These are phyloP conservation scores for Sideroxylon spinosum DNA, from an alignment of 179 eudicot species.

Conservation along the genomic window DNA sequence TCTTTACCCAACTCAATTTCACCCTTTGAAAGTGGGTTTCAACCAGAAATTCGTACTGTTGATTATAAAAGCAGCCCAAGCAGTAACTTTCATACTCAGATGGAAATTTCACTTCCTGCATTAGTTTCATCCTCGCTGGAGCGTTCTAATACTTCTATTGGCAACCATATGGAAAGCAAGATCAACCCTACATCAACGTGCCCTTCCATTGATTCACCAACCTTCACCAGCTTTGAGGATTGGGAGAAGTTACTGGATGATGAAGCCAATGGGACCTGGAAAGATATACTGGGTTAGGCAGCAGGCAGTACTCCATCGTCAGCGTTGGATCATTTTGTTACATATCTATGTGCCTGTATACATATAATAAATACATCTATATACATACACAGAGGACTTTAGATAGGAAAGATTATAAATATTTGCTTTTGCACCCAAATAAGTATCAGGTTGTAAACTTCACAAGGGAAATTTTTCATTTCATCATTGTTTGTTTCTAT, in stretches of 20 bases:
- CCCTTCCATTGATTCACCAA: neutral
- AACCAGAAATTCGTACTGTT: neutral
- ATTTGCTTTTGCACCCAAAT: no score
- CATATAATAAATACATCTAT: neutral
- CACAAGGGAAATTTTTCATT: no score
- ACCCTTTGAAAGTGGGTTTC: constrained; percentile 19
- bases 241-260: constrained; percentile 21
- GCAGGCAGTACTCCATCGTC: neutral
- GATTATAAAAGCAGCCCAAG: neutral
- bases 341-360: neutral
- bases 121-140: constrained; percentile 14
- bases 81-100: neutral
- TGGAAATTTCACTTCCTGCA: constrained; percentile 15
- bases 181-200: neutral
- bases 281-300: neutral
- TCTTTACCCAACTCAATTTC: neutral
- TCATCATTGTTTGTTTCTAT: no score
- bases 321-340: neutral
- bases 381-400: no score
- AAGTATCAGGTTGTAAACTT: no score
- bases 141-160: neutral
- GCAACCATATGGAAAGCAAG: constrained; percentile 1
- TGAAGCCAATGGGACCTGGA: constrained; percentile 16
- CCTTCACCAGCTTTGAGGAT: constrained; percentile 7
- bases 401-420: no score